Evolutionary conservation across 257 asterid genomes (phyloP).

Genomic region (Solanum etuberosum): DNA sequence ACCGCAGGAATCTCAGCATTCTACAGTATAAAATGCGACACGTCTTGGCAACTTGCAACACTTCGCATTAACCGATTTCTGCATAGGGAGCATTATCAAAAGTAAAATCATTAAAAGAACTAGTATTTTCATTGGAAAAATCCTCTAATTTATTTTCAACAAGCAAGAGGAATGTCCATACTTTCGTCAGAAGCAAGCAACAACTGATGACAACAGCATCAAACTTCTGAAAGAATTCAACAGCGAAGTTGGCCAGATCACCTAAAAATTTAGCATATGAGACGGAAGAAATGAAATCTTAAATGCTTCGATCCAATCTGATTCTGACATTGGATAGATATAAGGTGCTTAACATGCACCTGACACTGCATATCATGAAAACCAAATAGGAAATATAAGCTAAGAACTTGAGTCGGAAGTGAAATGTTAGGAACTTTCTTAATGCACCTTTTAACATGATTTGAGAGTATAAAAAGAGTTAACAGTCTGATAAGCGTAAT

Average conservation of each 20-base stretch:
- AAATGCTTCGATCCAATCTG: not conserved
- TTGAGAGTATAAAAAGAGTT: not conserved
- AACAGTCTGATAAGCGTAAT: not conserved
- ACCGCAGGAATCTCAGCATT: constrained; percentile 88
- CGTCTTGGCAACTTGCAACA: constrained; percentile 74
- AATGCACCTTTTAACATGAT: not conserved
- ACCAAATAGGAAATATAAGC: not conserved
- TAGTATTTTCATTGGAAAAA: not conserved
- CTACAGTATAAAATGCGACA: constrained; percentile 71
- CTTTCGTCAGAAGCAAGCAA: constrained; percentile 21
- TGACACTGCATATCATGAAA: not conserved
- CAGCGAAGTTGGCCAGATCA: constrained; percentile 20
- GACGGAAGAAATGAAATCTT: not conserved
- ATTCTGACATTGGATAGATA: not conserved
- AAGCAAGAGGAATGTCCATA: constrained; percentile 1
- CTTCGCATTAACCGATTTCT: constrained; percentile 74
- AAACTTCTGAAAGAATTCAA: constrained; percentile 24
- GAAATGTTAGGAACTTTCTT: not conserved
- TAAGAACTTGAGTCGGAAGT: not conserved
- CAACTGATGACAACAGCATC: constrained; percentile 30
- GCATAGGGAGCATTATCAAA: constrained; percentile 6
- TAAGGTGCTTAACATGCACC: not conserved
- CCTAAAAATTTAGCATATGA: constrained; percentile 11
- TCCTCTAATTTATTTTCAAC: not conserved
- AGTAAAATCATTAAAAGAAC: not conserved